A percentile compares a stretch with the other conserved stretches of the same genome.
phyloP scores from a whole-genome alignment of 2,329 filamentous ascomycete species.

The Monilinia polystroma region DNA sequence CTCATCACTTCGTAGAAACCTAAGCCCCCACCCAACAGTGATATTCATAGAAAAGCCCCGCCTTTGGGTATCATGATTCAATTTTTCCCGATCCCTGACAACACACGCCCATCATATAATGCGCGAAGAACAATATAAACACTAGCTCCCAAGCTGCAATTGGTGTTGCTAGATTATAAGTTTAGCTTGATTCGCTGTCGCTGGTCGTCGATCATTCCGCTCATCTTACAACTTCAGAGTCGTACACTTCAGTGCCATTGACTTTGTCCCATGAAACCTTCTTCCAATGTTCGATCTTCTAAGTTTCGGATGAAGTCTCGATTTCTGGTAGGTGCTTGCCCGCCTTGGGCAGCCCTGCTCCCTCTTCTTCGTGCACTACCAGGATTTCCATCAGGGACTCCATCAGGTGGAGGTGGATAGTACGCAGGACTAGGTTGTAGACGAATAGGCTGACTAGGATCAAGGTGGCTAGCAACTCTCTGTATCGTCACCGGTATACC shows the following conservation, averaged over 20 bases:
- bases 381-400: constrained; percentile 63
- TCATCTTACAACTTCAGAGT: constrained; percentile 4
- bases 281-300: constrained; percentile 90
- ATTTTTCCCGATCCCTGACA: constrained; percentile 22
- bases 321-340: constrained; percentile 56
- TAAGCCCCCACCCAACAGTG: neutral
- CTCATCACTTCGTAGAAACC: constrained; percentile 12
- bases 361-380: constrained; percentile 68
- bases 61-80: constrained; percentile 24
- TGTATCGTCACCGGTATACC: constrained; percentile 92
- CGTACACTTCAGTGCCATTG: constrained; percentile 61
- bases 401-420: constrained; percentile 89
- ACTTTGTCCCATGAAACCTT: constrained; percentile 76
- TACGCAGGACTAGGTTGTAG: constrained; percentile 95
- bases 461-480: constrained; percentile 90
- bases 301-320: constrained; percentile 92
- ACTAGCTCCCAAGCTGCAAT: constrained; percentile 16
- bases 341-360: constrained; percentile 65
- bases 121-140: constrained; percentile 22
- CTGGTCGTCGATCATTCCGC: constrained; percentile 5
- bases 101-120: constrained; percentile 14
- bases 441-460: constrained; percentile 90
- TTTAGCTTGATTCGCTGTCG: constrained; percentile 12
- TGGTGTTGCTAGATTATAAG: constrained; percentile 6
- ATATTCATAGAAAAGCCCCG: constrained; percentile 17